A percentile compares a stretch with the other conserved stretches of the same genome.
Evolutionary conservation across 176 grass and related monocot genomes (phyloP).

Genomic region (Musa troglodytarum): DNA sequence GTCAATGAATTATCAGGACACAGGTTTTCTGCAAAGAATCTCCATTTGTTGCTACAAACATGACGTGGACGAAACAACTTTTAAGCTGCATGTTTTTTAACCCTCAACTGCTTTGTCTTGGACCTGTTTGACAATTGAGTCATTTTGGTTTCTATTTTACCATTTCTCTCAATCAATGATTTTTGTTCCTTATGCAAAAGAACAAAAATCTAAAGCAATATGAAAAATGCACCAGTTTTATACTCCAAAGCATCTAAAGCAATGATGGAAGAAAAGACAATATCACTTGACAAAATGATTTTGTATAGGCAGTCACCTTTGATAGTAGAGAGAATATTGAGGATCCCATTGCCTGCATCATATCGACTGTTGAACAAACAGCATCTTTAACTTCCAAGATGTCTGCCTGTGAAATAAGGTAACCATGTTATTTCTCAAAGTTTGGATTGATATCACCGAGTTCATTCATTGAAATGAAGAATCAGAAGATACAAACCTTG

Average conservation of each 20-base stretch:
- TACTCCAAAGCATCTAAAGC: neutral
- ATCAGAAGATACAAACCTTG: constrained; percentile 44
- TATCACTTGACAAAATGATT: neutral
- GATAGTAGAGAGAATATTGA: constrained; percentile 64
- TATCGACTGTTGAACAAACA: constrained; percentile 59
- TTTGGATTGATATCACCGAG: constrained; percentile 2
- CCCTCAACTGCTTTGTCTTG: neutral
- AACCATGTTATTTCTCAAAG: neutral
- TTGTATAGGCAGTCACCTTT: constrained; percentile 40
- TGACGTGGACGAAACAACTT: neutral
- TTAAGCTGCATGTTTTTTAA: neutral
- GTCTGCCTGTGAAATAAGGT: constrained; percentile 51
- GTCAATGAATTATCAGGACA: no score
- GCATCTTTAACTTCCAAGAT: constrained; percentile 70
- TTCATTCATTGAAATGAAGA: constrained; percentile 12
- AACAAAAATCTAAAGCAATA: neutral
- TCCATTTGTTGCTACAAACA: neutral
- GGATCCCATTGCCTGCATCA: constrained; percentile 77
- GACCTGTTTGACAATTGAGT: neutral
- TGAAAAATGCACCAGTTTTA: neutral
- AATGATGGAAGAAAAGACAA: neutral
- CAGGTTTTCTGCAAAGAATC: neutral
- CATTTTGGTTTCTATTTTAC: neutral
- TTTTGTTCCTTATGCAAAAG: neutral
- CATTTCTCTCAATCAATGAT: neutral